Evolutionary conservation across 2,329 filamentous ascomycete genomes (phyloP).

Genomic region (Bertia moriformis): DNA sequence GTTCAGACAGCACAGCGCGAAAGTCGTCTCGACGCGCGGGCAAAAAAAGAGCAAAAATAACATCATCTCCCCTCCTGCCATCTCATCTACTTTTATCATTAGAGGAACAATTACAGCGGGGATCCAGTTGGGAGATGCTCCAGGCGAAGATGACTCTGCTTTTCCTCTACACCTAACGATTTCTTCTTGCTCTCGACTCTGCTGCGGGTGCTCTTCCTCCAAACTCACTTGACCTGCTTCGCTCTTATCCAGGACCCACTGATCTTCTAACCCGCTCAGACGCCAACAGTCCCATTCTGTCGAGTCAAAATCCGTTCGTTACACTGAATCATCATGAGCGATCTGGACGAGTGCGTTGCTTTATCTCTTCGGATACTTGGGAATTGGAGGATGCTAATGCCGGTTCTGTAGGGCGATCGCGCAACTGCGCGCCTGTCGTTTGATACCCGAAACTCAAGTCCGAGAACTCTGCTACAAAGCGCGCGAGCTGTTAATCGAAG

Average conservation of each 20-base stretch:
- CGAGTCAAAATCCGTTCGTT: no score
- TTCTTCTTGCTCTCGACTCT: no score
- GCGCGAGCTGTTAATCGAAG: conserved; percentile 86
- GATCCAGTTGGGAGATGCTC: no score
- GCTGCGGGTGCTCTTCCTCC: no score
- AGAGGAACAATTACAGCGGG: no score
- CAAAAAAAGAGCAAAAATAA: no score
- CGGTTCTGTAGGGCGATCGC: conserved; percentile 61
- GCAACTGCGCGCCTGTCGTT: conserved; percentile 85
- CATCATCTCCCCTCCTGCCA: no score
- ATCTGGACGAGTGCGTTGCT: conserved; percentile 83
- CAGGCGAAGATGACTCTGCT: background rate
- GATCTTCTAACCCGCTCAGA: background rate
- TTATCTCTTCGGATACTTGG: conserved; percentile 4
- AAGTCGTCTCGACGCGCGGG: no score
- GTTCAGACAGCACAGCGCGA: no score
- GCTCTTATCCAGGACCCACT: background rate
- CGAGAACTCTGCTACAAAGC: conserved; percentile 96
- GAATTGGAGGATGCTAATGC: conserved; percentile 5
- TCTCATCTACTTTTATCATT: no score
- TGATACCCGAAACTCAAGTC: conserved; percentile 89
- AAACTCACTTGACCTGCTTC: background rate
- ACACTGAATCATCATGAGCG: conserved; percentile 51
- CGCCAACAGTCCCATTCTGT: no score
- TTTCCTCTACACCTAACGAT: background rate